Conservation (phyloP, 2,329 filamentous ascomycete species). For the Monilinia fructigena region DNA sequence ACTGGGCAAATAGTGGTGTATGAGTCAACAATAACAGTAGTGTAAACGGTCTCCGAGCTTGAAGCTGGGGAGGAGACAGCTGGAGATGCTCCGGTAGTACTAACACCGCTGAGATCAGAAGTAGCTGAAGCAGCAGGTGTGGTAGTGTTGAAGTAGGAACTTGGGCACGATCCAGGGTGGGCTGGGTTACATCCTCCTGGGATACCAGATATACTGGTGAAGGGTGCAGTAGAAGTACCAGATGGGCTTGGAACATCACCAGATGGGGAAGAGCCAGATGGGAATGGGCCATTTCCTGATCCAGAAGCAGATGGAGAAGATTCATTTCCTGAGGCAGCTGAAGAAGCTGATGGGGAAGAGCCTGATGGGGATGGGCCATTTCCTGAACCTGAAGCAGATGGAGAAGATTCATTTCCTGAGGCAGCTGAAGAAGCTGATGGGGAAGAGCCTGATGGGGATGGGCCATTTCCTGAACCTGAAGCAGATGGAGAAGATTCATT, state of each 20-base stretch:
- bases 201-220: too few relatives aligned
- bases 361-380: not conserved
- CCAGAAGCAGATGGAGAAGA: not conserved
- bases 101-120: not conserved
- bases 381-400: not conserved
- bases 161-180: not conserved
- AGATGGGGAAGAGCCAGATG: too few relatives aligned
- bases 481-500: too few relatives aligned
- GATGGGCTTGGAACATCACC: not conserved
- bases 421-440: too few relatives aligned
- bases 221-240: not conserved
- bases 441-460: not conserved
- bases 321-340: too few relatives aligned
- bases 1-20: constrained; percentile 15
- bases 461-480: too few relatives aligned
- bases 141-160: too few relatives aligned
- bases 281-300: not conserved
- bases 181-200: too few relatives aligned
- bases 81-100: not conserved
- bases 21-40: constrained; percentile 11
- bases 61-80: not conserved
- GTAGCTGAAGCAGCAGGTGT: constrained; percentile 1
- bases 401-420: not conserved
- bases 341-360: too few relatives aligned
- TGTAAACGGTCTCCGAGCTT: not conserved